Base-by-base conservation (phyloP, 768 basidiomycete species). In the Pholiota conissans region DNA sequence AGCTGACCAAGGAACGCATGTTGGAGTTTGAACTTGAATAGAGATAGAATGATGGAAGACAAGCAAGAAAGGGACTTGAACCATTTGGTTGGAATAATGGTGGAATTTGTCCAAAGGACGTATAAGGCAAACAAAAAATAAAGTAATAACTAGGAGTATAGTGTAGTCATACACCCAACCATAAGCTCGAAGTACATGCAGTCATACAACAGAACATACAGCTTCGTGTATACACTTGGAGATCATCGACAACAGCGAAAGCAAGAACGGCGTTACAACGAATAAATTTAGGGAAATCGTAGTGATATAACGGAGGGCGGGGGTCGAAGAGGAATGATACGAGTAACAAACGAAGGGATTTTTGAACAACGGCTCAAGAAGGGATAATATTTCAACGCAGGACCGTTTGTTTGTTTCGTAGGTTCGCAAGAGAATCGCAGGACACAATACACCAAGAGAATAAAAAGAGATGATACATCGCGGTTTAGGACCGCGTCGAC, bases 211-310 rank as follows among this genome's bases (percentile, higher is more conserved):
- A 54, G 42, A 46, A 54, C 42, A 54, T 54, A 46, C 53, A 54
- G 53, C 28, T 18, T 54, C 22, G 42, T 46, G 53, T 54, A 54
- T 46, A 54, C 53, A 54, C 27, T 40, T 32, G 40, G 37, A 35
- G 40, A 56, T 49, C 34, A 56, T 22, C 63, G 63, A 69, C 61
- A 69, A 56, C 60, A 67, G 55, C 57, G 63, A 66, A 65, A 69
- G 65, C 65, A 64, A 60, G 40, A 51, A 60, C 51, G 52, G 59
- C 27, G 35, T 27, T 27, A 29, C 47, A 47, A n/a, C 49, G 26
- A 29, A 53, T 50, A 61, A 60, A 18, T 55, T 57, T 42, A 56
- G 37, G n/a, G 52, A 54, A 58, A 57, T 48, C 29, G 51, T 52
- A 48, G 54, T 30, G 52, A 60, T 53, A 61, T 49, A 34, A 46